phyloP scores from a whole-genome alignment of 345 rosid species.

The Turritis glabra region DNA sequence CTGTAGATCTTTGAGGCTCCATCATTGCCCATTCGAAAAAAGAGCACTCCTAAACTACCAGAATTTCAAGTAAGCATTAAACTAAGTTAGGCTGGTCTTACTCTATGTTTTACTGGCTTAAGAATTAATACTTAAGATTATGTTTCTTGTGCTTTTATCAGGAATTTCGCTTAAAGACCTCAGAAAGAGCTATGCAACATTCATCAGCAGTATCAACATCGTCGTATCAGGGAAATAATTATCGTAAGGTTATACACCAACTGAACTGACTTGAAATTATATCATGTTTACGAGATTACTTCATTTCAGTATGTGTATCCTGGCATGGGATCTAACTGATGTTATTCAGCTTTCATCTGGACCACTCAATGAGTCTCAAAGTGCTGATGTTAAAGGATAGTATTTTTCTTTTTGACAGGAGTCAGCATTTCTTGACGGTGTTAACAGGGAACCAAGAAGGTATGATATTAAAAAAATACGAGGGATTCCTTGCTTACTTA shows the following conservation, averaged over 20 bases:
- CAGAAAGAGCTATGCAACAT: slow-evolving; percentile 86
- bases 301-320: neutral
- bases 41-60: slow-evolving; percentile 77
- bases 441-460: slow-evolving; percentile 64
- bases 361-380: neutral
- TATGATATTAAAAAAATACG: slow-evolving; percentile 17
- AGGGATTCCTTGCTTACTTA: neutral
- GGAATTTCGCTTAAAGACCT: slow-evolving; percentile 90
- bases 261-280: neutral
- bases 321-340: neutral
- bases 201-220: slow-evolving; percentile 50
- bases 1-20: slow-evolving; percentile 89
- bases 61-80: slow-evolving; percentile 73
- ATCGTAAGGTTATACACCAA: slow-evolving; percentile 57
- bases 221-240: slow-evolving; percentile 38
- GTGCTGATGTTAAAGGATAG: neutral
- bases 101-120: neutral
- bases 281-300: neutral
- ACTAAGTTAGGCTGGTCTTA: slow-evolving; percentile 1
- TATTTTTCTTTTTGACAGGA: slow-evolving; percentile 46
- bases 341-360: neutral
- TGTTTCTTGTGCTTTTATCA: slow-evolving; percentile 39
- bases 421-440: slow-evolving; percentile 46
- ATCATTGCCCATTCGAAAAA: slow-evolving; percentile 70
- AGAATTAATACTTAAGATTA: slow-evolving; percentile 15